These are phyloP conservation scores for Aspergillus homomorphus DNA, from an alignment of 495 filamentous ascomycete species.

Conservation along the genomic window DNA sequence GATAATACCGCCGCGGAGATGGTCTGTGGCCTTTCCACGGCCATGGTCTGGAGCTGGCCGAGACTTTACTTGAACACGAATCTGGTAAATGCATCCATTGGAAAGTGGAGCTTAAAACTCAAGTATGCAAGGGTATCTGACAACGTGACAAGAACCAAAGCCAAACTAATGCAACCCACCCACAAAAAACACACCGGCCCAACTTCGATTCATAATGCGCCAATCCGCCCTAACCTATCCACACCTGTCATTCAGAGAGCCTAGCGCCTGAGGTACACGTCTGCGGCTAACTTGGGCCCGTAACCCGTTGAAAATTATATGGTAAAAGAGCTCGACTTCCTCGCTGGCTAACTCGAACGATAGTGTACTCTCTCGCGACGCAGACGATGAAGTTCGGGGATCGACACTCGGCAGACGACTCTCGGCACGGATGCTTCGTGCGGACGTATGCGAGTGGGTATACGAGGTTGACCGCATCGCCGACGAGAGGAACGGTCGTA, in stretches of 20 bases:
- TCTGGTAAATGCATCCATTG: neutral
- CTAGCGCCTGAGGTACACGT: neutral
- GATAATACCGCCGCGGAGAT: neutral
- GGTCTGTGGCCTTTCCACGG: neutral
- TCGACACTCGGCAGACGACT: neutral
- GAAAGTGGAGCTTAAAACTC: neutral
- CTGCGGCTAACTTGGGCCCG: neutral
- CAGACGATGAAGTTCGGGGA: neutral
- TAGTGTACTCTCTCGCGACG: neutral
- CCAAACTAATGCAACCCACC: neutral
- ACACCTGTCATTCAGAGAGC: neutral
- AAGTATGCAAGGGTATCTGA: neutral
- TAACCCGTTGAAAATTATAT: neutral
- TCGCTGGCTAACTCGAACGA: neutral
- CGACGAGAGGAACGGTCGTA: neutral
- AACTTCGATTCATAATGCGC: neutral
- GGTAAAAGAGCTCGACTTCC: neutral
- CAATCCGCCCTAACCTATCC: neutral
- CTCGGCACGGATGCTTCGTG: neutral
- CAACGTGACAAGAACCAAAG: neutral
- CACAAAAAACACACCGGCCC: neutral
- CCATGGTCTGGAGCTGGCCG: neutral
- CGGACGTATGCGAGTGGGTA: neutral
- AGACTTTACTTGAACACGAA: neutral
- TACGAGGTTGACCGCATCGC: neutral